Evolutionary conservation across 2,329 filamentous ascomycete genomes (phyloP).

Genomic region (Claviceps maximensis): DNA sequence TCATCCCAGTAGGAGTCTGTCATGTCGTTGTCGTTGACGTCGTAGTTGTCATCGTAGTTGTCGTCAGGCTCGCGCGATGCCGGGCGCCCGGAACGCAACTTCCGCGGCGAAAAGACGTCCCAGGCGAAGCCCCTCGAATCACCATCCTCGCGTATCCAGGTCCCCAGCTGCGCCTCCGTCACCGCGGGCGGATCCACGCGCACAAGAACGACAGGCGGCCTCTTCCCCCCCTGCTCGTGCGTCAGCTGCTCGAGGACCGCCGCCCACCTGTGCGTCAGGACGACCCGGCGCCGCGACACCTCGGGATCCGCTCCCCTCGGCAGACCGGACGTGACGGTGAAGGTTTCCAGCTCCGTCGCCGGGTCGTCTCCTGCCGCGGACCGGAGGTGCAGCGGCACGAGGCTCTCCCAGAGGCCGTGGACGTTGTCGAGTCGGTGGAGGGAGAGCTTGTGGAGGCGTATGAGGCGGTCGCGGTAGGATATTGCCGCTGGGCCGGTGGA

Average conservation of each 20-base stretch:
- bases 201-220: constrained; percentile 18
- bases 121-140: constrained; percentile 16
- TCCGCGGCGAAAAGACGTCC: constrained; percentile 9
- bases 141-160: constrained; percentile 30
- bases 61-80: too few species aligned
- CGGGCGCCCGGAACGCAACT: background rate
- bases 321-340: constrained; percentile 18
- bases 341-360: constrained; percentile 13
- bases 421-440: constrained; percentile 17
- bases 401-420: constrained; percentile 18
- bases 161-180: constrained; percentile 20
- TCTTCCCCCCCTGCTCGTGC: constrained; percentile 10
- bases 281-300: constrained; percentile 10
- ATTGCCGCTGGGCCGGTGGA: constrained; percentile 42
- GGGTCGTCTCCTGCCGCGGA: constrained; percentile 7
- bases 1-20: too few species aligned
- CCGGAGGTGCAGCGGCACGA: constrained; percentile 15
- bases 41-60: too few species aligned
- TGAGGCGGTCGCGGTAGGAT: constrained; percentile 37
- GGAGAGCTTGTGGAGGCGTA: constrained; percentile 20
- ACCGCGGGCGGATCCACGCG: constrained; percentile 17
- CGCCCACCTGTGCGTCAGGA: constrained; percentile 14
- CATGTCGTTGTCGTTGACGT: too few species aligned
- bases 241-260: constrained; percentile 13
- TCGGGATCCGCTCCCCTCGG: constrained; percentile 5